Evolutionary conservation across 106 monocot genomes (phyloP).

Genomic region (Dioscorea dumetorum): DNA sequence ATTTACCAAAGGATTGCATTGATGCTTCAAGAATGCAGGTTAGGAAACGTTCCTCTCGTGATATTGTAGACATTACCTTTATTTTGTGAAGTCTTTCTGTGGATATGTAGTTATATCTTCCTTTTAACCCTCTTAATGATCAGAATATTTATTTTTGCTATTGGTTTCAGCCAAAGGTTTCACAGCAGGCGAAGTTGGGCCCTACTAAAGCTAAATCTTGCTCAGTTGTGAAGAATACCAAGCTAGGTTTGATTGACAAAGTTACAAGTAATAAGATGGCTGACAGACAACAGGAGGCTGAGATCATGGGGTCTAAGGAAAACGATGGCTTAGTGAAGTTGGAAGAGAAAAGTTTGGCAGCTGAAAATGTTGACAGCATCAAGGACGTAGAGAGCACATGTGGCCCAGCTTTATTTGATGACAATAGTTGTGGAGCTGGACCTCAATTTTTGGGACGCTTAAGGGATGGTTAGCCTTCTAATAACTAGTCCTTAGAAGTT

Average conservation of each 20-base stretch:
- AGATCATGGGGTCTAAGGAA: constrained; percentile 3
- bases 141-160: background rate
- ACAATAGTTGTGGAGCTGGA: background rate
- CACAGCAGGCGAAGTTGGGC: background rate
- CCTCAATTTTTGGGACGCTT: background rate
- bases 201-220: background rate
- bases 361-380: background rate
- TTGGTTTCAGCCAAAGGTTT: constrained; percentile 10
- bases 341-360: background rate
- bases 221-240: background rate
- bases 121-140: background rate
- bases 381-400: constrained; percentile 6
- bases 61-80: background rate
- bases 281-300: background rate
- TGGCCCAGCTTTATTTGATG: background rate
- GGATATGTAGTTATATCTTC: background rate
- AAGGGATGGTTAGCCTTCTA: constrained; percentile 20
- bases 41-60: background rate
- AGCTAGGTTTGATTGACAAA: background rate
- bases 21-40: constrained; percentile 44
- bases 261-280: constrained; percentile 2
- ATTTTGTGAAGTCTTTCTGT: too few relatives aligned
- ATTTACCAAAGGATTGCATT: constrained; percentile 8
- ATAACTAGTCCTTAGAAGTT: background rate
- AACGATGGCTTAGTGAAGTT: background rate